Evolutionary conservation across 2,329 filamentous ascomycete genomes (phyloP), one percentile per base, ranked within the genome.

Genomic region (Onygenales sp.): DNA sequence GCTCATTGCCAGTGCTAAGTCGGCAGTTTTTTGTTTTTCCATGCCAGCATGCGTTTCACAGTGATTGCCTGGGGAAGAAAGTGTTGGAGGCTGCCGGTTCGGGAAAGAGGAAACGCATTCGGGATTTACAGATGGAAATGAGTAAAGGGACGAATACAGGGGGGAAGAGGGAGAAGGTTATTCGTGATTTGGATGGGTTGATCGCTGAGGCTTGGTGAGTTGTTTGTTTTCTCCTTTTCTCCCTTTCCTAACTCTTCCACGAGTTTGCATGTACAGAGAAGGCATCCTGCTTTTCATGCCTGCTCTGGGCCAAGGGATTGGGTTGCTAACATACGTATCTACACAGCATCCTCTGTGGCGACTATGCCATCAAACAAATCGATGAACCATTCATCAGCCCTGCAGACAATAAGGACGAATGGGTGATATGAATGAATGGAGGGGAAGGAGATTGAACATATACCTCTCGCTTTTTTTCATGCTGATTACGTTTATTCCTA

Each of bases 21-120:
- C 76, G 91, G 52, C 91, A 96, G 63, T 98, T 98, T 71, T 98
- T 97, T 62, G 93, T 98, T 14, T 98, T 98, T 61, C 93, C 93
- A 0, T 98, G 93, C 69, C 93, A 98, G 74, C 93, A 98, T 70
- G 88, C 91, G 3, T 98, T 98, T 65, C 93, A 98, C 69, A 92
- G 88, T 42, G 93, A 98, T 67, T 98, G 93, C 67, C 73, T 98
- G 48, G 92, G 89, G 0, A 85, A 83, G 62, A 87, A 86, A 65
- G 89, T 97, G 0, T 78, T 96, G 51, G 87, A 92, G 67, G 85
- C 89, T 59, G 84, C 86, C 1, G 88, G 89, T 0, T 76, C 85
- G 50, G 85, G 83, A 14, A 88, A 86, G 70, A 83, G 85, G 13
- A 85, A 85, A 67, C 79, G 87, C 59, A 96, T 98, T 60, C 81